phyloP scores from a whole-genome alignment of 164 flowering plant species.

The Dillenia suffruticosa region DNA sequence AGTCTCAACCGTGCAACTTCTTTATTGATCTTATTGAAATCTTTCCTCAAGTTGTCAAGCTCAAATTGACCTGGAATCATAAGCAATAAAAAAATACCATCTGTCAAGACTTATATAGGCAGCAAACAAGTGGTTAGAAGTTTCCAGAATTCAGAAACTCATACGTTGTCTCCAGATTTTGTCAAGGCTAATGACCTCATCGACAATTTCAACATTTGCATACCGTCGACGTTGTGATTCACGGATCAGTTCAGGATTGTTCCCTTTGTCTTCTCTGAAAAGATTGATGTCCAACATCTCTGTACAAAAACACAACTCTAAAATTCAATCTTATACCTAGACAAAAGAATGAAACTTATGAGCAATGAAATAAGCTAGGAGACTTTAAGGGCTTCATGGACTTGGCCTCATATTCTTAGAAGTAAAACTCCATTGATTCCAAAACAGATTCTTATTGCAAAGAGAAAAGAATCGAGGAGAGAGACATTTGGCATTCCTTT shows the following conservation, averaged over 20 bases:
- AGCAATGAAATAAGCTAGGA: too few relatives aligned
- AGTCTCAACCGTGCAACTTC: constrained; percentile 65
- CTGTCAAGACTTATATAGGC: too few relatives aligned
- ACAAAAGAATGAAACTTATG: too few relatives aligned
- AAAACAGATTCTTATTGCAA: too few relatives aligned
- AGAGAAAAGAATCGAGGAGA: too few relatives aligned
- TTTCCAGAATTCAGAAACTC: constrained; percentile 5
- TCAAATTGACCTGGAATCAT: constrained; percentile 65
- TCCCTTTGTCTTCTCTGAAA: constrained; percentile 83
- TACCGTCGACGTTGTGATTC: constrained; percentile 89
- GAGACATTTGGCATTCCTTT: too few relatives aligned
- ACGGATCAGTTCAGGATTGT: constrained; percentile 70
- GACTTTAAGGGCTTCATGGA: too few relatives aligned
- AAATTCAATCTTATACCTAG: too few relatives aligned
- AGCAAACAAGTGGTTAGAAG: too few relatives aligned
- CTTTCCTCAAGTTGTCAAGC: constrained; percentile 61
- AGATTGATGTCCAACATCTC: constrained; percentile 87
- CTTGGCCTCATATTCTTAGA: too few relatives aligned
- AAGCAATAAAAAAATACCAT: neutral
- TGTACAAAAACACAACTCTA: too few relatives aligned
- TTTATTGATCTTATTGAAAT: constrained; percentile 71
- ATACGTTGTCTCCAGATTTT: constrained; percentile 77
- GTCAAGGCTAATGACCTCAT: constrained; percentile 79
- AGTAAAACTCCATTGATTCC: too few relatives aligned
- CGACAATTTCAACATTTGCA: constrained; percentile 60